These are phyloP conservation scores for Tulasnella sp. DNA, from an alignment of 768 basidiomycete species.

Conservation along the genomic window DNA sequence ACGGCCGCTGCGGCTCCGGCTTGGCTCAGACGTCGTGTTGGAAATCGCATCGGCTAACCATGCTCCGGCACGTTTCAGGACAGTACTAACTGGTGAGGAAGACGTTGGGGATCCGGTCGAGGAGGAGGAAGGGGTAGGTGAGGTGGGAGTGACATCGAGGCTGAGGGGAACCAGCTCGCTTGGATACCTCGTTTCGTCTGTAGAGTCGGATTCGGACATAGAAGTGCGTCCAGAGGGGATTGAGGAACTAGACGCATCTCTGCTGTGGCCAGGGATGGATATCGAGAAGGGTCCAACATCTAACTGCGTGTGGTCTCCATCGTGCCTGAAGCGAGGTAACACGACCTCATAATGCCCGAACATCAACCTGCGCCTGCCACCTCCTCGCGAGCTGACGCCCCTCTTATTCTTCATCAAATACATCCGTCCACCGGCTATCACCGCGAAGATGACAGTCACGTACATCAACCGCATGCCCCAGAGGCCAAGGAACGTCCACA, in stretches of 20 bases:
- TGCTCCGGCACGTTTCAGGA: constrained; percentile 46
- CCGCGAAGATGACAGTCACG: constrained; percentile 60
- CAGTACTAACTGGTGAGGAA: constrained; percentile 30
- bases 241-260: constrained; percentile 13
- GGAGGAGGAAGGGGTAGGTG: constrained; percentile 36
- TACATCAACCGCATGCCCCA: constrained; percentile 89
- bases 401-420: constrained; percentile 11
- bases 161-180: constrained; percentile 47
- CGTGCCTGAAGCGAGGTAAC: constrained; percentile 55
- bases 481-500: constrained; percentile 80
- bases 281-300: constrained; percentile 52
- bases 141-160: constrained; percentile 46
- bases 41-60: constrained; percentile 30
- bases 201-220: constrained; percentile 39
- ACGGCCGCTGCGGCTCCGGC: too few species aligned
- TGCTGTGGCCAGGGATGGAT: constrained; percentile 19
- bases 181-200: constrained; percentile 35
- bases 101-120: constrained; percentile 27
- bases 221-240: constrained; percentile 20
- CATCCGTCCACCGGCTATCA: constrained; percentile 52
- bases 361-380: constrained; percentile 9
- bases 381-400: not conserved
- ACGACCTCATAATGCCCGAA: constrained; percentile 51
- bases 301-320: constrained; percentile 61
- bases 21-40: too few species aligned